Percentiles rank a stretch among this genome's conserved stretches.
Conservation (phyloP, 1,284 basidiomycete species). For the Sanghuangporus weigelae region DNA sequence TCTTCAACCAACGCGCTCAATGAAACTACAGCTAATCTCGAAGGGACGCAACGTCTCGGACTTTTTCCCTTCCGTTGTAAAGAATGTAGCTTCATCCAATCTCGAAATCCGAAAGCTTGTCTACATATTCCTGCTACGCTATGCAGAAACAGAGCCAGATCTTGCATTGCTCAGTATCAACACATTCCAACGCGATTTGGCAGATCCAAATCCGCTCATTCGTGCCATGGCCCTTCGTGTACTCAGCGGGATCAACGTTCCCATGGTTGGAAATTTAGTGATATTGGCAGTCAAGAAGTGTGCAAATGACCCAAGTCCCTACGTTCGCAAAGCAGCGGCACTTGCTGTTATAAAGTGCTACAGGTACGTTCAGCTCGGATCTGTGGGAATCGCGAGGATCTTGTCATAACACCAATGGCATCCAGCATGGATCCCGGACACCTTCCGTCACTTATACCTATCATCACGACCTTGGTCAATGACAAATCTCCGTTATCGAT, state of each 20-base stretch:
- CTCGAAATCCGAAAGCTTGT: constrained; percentile 96
- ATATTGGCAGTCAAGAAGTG: constrained; percentile 89
- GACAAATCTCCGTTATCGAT: constrained; percentile 87
- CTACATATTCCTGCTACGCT: constrained; percentile 94
- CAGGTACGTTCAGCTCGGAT: constrained; percentile 45
- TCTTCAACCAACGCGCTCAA: constrained; percentile 28
- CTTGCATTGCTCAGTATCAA: constrained; percentile 96
- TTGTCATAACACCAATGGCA: constrained; percentile 8
- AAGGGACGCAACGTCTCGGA: constrained; percentile 89
- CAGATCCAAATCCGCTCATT: constrained; percentile 88
- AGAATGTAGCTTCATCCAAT: constrained; percentile 86
- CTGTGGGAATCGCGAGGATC: not conserved
- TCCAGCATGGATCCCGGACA: constrained; percentile 70
- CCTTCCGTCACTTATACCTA: constrained; percentile 66
- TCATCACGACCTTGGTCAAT: constrained; percentile 71
- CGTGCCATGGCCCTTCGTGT: constrained; percentile 94
- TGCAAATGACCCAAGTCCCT: constrained; percentile 85
- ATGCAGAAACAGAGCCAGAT: constrained; percentile 91
- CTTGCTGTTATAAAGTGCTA: constrained; percentile 85
- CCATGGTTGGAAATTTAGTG: constrained; percentile 83
- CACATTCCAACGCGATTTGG: constrained; percentile 96
- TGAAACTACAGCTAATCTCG: constrained; percentile 70
- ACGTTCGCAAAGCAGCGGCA: constrained; percentile 89
- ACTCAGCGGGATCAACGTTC: constrained; percentile 85
- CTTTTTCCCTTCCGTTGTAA: constrained; percentile 93